Percentiles rank a stretch among this genome's conserved stretches.
Evolutionary conservation across 2,329 filamentous ascomycete species (phyloP).

Genomic region (Dendrostoma leiphaemia): DNA sequence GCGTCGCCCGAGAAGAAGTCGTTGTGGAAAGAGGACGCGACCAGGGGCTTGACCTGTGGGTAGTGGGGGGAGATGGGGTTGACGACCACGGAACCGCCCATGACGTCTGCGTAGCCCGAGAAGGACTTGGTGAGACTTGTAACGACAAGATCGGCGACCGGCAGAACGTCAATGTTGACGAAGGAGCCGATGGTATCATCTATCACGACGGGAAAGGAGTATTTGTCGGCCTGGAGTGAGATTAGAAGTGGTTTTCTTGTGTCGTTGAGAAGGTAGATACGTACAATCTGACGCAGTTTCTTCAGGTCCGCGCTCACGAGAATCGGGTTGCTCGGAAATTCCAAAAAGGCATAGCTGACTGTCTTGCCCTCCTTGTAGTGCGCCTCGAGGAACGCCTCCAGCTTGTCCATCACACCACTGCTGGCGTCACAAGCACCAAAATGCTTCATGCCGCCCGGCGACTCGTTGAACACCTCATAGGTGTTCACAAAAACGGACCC

Average conservation of each 20-base stretch:
- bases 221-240: conserved; percentile 34
- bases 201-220: conserved; percentile 42
- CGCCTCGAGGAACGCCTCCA: conserved; percentile 43
- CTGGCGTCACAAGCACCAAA: conserved; percentile 41
- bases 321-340: conserved; percentile 49
- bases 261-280: conserved; percentile 20
- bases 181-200: conserved; percentile 50
- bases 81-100: conserved; percentile 50
- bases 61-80: conserved; percentile 46
- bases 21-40: conserved; percentile 35
- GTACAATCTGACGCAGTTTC: conserved; percentile 38
- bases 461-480: conserved; percentile 45
- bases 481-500: conserved; percentile 53
- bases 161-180: conserved; percentile 49
- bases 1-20: conserved; percentile 49
- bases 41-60: conserved; percentile 30
- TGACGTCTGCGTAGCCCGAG: conserved; percentile 53
- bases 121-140: conserved; percentile 59
- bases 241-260: not conserved
- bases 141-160: conserved; percentile 46
- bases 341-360: conserved; percentile 46
- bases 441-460: conserved; percentile 42
- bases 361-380: conserved; percentile 36
- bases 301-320: conserved; percentile 39
- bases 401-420: conserved; percentile 35